Percentiles rank a stretch among this genome's conserved stretches.
Evolutionary conservation across 1,284 basidiomycete genomes (phyloP).

Genomic region (Macrocystidia cucumis): DNA sequence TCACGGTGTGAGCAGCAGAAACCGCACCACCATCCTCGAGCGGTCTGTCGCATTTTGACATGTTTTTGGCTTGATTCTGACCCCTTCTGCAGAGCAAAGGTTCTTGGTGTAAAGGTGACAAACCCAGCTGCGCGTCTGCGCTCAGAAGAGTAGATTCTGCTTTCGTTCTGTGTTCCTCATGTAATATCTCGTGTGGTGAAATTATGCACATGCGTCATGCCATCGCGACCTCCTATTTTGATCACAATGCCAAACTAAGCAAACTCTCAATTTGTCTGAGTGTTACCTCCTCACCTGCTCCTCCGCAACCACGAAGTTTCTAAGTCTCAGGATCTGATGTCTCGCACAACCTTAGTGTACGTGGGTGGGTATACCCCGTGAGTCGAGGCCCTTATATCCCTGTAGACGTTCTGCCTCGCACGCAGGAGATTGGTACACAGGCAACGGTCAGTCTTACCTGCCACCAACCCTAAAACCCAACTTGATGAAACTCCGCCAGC

Average conservation of each 20-base stretch:
- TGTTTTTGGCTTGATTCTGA: slow-evolving; percentile 7
- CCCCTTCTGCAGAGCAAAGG: slow-evolving; percentile 66
- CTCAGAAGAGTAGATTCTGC: slow-evolving; percentile 81
- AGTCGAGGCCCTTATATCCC: too few species aligned
- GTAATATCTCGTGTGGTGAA: slow-evolving; percentile 30
- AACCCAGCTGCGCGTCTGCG: slow-evolving; percentile 94
- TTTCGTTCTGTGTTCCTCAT: slow-evolving; percentile 25
- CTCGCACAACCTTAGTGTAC: too few species aligned
- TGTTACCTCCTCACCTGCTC: too few species aligned
- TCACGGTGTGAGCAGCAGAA: slow-evolving; percentile 95
- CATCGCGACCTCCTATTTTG: too few species aligned
- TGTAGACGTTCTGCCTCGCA: slow-evolving; percentile 65
- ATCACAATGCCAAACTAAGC: too few species aligned
- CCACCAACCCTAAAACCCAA: slow-evolving; percentile 9
- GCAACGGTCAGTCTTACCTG: slow-evolving; percentile 40
- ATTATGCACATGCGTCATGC: slow-evolving; percentile 23
- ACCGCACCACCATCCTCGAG: slow-evolving; percentile 91
- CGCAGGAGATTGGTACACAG: slow-evolving; percentile 89
- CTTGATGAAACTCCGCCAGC: slow-evolving; percentile 32
- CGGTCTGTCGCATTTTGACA: slow-evolving; percentile 41
- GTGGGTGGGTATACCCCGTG: too few species aligned
- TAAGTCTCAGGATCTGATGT: too few species aligned
- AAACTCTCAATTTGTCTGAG: too few species aligned
- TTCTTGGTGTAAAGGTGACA: slow-evolving; percentile 88
- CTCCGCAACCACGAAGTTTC: too few species aligned